Evolutionary conservation across 345 rosid species (phyloP).

Genomic region (Boechera divaricarpa): DNA sequence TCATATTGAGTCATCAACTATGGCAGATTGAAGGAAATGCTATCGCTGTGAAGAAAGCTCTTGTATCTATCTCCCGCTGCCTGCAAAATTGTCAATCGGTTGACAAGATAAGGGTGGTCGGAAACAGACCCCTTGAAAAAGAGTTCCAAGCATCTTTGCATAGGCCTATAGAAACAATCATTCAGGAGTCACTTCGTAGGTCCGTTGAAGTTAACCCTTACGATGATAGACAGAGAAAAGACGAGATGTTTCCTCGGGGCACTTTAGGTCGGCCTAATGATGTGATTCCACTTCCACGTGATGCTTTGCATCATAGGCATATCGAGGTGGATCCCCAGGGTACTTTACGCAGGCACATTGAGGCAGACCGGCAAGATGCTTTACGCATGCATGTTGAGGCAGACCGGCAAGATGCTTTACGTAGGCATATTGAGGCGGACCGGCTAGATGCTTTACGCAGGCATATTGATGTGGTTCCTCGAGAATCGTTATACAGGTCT

Average conservation of each 20-base stretch:
- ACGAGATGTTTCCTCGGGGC: constrained; percentile 23
- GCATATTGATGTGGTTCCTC: constrained; percentile 36
- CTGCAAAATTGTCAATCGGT: constrained; percentile 71
- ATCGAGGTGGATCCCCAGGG: constrained; percentile 38
- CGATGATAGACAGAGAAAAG: constrained; percentile 20
- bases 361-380: constrained; percentile 32
- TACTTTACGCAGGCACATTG: constrained; percentile 33
- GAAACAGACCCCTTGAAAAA: constrained; percentile 45
- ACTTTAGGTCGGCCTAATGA: constrained; percentile 35
- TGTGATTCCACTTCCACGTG: constrained; percentile 33
- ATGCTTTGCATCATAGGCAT: constrained; percentile 38
- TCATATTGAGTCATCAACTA: constrained; percentile 24
- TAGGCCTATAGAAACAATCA: constrained; percentile 44
- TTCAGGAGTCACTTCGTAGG: constrained; percentile 48
- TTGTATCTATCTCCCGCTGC: constrained; percentile 68
- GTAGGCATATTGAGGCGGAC: constrained; percentile 44
- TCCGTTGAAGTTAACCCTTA: constrained; percentile 44
- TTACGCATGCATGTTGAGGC: constrained; percentile 7
- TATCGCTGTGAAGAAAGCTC: constrained; percentile 72
- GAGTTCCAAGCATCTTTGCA: constrained; percentile 41
- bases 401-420: constrained; percentile 22
- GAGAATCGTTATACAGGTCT: constrained; percentile 43
- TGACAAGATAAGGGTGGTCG: constrained; percentile 44
- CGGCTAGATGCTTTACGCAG: constrained; percentile 37
- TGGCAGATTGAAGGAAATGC: constrained; percentile 85